These are phyloP conservation scores for Carnegiea gigantea DNA, from an alignment of 179 eudicot species.

Conservation along the genomic window DNA sequence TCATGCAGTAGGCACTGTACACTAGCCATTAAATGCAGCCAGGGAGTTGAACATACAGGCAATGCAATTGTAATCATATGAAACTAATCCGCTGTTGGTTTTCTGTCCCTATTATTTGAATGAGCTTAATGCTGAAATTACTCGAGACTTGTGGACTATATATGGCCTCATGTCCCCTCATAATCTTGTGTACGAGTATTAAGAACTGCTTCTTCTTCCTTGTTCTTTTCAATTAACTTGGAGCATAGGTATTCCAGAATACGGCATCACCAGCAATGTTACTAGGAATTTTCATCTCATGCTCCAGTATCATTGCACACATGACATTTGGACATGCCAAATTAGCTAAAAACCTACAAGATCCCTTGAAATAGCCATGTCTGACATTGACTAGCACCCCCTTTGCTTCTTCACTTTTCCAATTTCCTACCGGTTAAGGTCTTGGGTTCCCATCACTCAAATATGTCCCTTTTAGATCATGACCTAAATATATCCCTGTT, in stretches of 20 bases:
- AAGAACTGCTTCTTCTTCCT: not conserved
- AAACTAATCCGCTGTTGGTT: not conserved
- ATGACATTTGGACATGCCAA: not conserved
- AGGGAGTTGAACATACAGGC: not conserved
- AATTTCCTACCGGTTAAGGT: too few species aligned
- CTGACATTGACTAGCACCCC: not conserved
- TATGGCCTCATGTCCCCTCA: not conserved
- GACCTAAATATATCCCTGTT: too few species aligned
- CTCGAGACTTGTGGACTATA: not conserved
- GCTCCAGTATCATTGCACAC: not conserved
- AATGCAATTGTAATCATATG: not conserved
- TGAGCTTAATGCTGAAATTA: not conserved
- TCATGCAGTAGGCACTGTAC: not conserved
- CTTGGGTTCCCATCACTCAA: too few species aligned
- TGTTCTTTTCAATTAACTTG: too few species aligned
- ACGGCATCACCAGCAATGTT: not conserved
- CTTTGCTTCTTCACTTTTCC: not conserved
- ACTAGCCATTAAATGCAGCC: not conserved
- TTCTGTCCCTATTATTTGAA: not conserved
- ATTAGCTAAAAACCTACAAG: not conserved
- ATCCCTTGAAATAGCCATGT: not conserved
- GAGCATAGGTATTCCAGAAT: not conserved
- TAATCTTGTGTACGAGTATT: too few species aligned
- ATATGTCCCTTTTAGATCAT: too few species aligned
- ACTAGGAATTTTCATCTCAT: not conserved